Evolutionary conservation across 768 basidiomycete genomes (phyloP).

Genomic region (Suillus lakei): DNA sequence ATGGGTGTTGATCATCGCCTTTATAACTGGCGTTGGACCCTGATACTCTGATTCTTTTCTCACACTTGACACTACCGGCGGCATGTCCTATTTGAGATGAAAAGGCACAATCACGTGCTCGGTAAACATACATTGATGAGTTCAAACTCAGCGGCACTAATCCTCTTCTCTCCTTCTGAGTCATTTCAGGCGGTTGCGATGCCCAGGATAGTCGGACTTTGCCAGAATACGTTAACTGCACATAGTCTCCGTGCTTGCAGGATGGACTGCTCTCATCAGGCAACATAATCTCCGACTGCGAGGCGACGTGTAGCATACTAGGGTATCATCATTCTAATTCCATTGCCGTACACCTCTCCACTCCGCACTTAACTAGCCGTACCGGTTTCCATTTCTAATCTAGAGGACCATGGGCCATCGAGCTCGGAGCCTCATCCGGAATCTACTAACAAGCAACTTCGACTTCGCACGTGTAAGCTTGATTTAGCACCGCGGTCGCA

Average conservation of each 20-base stretch:
- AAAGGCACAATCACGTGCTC: constrained; percentile 37
- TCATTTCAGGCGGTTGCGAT: constrained; percentile 4
- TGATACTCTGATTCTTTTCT: constrained; percentile 37
- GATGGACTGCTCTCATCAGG: constrained; percentile 2
- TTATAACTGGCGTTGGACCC: constrained; percentile 42
- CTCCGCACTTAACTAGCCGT: background rate
- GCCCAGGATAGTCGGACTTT: background rate
- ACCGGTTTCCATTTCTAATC: background rate
- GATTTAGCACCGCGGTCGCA: constrained; percentile 11
- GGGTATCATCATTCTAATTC: constrained; percentile 3
- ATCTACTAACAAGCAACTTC: background rate
- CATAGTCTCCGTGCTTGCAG: constrained; percentile 3
- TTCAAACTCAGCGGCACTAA: constrained; percentile 27
- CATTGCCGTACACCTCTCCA: background rate
- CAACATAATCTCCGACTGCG: constrained; percentile 1
- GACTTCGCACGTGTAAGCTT: constrained; percentile 14
- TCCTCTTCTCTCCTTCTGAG: background rate
- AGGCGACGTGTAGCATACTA: background rate
- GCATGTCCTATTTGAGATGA: constrained; percentile 32
- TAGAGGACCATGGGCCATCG: background rate
- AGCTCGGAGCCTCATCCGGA: background rate
- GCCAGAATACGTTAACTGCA: background rate
- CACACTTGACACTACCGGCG: constrained; percentile 41
- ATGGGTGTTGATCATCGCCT: constrained; percentile 45
- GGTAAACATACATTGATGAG: constrained; percentile 18